phyloP scores from a whole-genome alignment of 441 rosid genomes.

The Biscutella auriculata region DNA sequence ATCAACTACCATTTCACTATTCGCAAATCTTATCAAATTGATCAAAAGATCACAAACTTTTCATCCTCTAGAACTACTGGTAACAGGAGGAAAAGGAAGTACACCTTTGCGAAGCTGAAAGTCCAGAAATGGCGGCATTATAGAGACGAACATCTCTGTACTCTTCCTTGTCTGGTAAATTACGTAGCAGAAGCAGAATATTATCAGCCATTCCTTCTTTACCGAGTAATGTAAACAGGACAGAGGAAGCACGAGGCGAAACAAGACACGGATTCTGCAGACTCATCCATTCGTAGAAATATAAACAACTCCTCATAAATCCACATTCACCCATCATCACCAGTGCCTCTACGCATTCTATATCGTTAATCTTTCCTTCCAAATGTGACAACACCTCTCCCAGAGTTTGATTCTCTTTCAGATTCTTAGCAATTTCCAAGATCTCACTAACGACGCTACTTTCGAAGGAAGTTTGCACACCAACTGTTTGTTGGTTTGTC shows the following conservation, averaged over 20 bases:
- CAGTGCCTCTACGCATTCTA: constrained; percentile 48
- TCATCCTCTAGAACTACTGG: neutral
- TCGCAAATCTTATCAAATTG: too few relatives aligned
- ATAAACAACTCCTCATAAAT: constrained; percentile 36
- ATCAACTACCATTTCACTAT: too few relatives aligned
- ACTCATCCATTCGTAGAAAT: constrained; percentile 82
- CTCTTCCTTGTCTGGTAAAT: constrained; percentile 49
- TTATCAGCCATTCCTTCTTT: constrained; percentile 47
- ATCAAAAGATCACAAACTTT: neutral
- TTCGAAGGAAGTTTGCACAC: constrained; percentile 8
- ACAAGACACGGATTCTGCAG: constrained; percentile 59
- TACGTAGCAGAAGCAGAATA: constrained; percentile 41
- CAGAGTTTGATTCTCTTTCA: constrained; percentile 44
- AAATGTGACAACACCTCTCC: constrained; percentile 48
- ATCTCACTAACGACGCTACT: constrained; percentile 34
- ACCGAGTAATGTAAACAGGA: constrained; percentile 62
- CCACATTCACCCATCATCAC: constrained; percentile 48
- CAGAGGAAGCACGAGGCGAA: constrained; percentile 54
- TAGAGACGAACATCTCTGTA: constrained; percentile 60
- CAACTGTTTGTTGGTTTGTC: constrained; percentile 17
- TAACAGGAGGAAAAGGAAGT: neutral
- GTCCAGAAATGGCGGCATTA: constrained; percentile 65
- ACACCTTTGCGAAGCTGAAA: constrained; percentile 49
- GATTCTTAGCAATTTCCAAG: constrained; percentile 33
- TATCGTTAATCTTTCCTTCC: constrained; percentile 27